These are phyloP conservation scores for Chytriomyces hyalinus DNA, from an alignment of 192 early-diverging fungal genomes.

Conservation along the genomic window DNA sequence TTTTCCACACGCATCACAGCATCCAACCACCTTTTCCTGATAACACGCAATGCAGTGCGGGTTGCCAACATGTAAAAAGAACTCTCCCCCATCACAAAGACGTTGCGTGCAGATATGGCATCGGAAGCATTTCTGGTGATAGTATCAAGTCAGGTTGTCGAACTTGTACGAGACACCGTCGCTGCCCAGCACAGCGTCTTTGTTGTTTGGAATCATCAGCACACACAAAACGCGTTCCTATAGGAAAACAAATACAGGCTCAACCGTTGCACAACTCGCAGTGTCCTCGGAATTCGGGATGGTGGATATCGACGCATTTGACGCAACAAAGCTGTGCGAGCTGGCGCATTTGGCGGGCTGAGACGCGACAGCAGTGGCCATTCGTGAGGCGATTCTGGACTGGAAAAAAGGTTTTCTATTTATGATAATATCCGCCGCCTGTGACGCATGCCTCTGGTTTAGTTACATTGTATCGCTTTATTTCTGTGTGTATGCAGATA, in stretches of 20 bases:
- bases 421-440: too few relatives aligned
- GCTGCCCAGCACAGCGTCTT: conserved; percentile 26
- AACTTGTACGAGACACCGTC: conserved; percentile 36
- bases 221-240: background rate
- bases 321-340: too few relatives aligned
- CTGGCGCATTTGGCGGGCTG: too few relatives aligned
- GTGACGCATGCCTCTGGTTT: too few relatives aligned
- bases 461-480: too few relatives aligned
- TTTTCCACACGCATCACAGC: conserved; percentile 20
- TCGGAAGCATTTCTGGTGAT: conserved; percentile 32
- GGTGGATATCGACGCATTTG: background rate
- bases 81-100: conserved; percentile 26
- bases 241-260: background rate
- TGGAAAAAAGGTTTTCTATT: too few relatives aligned
- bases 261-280: conserved; percentile 11
- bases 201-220: background rate
- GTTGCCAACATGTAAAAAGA: conserved; percentile 15
- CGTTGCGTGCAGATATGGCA: conserved; percentile 11
- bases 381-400: too few relatives aligned
- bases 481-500: too few relatives aligned
- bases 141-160: conserved; percentile 17
- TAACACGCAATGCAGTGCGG: conserved; percentile 32
- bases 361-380: too few relatives aligned
- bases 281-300: conserved; percentile 33
- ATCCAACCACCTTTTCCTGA: conserved; percentile 26